These are phyloP conservation scores for Candida sanyaensis DNA, from an alignment of 1,139 yeast species.

Conservation along the genomic window DNA sequence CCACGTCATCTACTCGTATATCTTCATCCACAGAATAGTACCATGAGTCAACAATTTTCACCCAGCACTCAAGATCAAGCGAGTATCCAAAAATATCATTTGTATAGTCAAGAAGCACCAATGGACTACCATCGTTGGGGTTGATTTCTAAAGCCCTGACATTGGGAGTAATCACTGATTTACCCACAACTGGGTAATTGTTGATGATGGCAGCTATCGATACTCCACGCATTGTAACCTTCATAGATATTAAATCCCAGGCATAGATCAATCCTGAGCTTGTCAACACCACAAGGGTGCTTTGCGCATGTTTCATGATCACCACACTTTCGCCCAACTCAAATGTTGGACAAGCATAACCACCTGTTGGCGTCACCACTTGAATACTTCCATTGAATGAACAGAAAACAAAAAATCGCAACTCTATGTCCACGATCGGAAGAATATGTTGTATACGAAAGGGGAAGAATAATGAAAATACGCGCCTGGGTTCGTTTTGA, in stretches of 20 bases:
- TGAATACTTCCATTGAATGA: constrained; percentile 73
- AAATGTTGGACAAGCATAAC: constrained; percentile 47
- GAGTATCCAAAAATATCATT: constrained; percentile 46
- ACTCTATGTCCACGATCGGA: constrained; percentile 30
- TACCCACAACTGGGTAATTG: constrained; percentile 14
- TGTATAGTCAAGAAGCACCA: constrained; percentile 33
- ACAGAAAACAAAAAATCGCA: constrained; percentile 54
- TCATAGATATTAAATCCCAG: constrained; percentile 44
- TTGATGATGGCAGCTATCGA: constrained; percentile 57
- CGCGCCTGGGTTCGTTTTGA: constrained; percentile 16
- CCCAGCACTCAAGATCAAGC: constrained; percentile 45
- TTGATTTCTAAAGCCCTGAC: constrained; percentile 34
- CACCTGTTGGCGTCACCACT: constrained; percentile 67
- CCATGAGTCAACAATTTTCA: constrained; percentile 50
- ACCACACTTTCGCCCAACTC: constrained; percentile 62
- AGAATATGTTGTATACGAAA: constrained; percentile 44
- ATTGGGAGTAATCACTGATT: constrained; percentile 23
- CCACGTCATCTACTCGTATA: not conserved
- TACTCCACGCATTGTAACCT: constrained; percentile 37
- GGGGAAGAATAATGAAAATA: constrained; percentile 40
- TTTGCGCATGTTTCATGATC: constrained; percentile 49
- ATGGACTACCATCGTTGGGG: constrained; percentile 41
- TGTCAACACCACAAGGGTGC: constrained; percentile 56
- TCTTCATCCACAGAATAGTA: constrained; percentile 24
- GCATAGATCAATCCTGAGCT: constrained; percentile 49